Evolutionary conservation across 1,139 yeast genomes (phyloP).

Genomic region (Sugiyamaella sp.): DNA sequence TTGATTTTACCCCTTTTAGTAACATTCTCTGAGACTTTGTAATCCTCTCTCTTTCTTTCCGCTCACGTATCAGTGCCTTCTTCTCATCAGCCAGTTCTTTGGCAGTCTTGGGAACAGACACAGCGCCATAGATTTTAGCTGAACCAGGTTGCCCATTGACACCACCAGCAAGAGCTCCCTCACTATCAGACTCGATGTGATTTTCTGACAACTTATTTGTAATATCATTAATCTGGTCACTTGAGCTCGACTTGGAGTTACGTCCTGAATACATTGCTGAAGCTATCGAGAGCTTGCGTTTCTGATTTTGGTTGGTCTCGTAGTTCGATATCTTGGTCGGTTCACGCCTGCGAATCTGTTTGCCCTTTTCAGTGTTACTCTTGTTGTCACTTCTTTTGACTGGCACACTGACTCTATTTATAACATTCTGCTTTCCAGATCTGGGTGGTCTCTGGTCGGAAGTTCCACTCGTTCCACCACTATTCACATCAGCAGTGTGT

Average conservation of each 20-base stretch:
- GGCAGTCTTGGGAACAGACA: neutral
- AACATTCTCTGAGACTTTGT: constrained; percentile 1
- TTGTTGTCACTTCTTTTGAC: too few species aligned
- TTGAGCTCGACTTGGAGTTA: neutral
- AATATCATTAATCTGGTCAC: neutral
- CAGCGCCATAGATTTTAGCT: too few species aligned
- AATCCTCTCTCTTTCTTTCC: constrained; percentile 3
- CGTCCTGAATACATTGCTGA: neutral
- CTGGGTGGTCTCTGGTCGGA: neutral
- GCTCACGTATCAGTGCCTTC: constrained; percentile 10
- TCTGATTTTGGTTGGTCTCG: neutral
- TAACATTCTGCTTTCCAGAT: neutral
- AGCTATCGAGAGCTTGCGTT: neutral
- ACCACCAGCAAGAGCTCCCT: neutral
- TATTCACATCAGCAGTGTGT: too few species aligned
- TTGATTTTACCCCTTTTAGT: constrained; percentile 9
- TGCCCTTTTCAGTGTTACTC: too few species aligned
- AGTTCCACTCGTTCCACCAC: too few species aligned
- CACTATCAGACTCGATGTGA: neutral
- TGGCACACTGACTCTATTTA: too few species aligned
- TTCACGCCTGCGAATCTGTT: neutral
- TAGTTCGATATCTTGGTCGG: neutral
- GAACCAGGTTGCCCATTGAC: too few species aligned
- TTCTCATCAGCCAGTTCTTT: neutral
- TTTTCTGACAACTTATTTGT: neutral